Evolutionary conservation across 257 asterid genomes (phyloP).

Genomic region (Coffea eugenioides): DNA sequence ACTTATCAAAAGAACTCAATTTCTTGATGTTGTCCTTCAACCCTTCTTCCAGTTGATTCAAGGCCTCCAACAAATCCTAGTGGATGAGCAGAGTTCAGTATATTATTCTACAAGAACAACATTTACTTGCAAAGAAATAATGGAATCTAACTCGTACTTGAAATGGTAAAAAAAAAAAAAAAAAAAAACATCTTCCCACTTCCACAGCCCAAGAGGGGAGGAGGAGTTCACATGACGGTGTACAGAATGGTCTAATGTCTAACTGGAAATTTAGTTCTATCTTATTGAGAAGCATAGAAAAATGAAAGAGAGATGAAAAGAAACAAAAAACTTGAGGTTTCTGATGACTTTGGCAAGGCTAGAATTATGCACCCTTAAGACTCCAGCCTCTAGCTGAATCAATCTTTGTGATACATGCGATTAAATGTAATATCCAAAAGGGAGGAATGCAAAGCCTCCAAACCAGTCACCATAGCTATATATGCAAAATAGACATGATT

Average conservation of each 20-base stretch:
- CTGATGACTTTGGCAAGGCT: background rate
- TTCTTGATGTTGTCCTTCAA: conserved; percentile 66
- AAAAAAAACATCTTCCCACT: background rate
- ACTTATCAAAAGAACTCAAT: conserved; percentile 78
- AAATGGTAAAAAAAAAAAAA: background rate
- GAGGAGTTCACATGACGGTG: background rate
- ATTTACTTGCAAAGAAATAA: background rate
- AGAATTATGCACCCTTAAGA: background rate
- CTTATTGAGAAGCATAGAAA: background rate
- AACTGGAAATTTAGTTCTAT: background rate
- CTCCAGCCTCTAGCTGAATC: background rate
- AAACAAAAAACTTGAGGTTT: background rate
- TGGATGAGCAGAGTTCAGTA: conserved; percentile 3
- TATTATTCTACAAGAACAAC: background rate
- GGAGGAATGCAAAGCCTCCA: background rate
- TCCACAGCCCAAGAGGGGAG: background rate
- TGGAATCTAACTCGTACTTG: background rate
- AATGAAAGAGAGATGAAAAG: conserved; percentile 15
- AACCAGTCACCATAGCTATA: background rate
- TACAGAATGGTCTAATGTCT: background rate
- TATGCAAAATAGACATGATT: background rate
- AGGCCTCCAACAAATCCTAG: conserved; percentile 79
- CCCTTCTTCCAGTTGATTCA: conserved; percentile 77
- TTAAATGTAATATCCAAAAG: background rate
- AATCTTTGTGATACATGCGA: background rate